Base-by-base conservation (phyloP, 2,329 filamentous ascomycete species). In the Pyricularia grisea region DNA sequence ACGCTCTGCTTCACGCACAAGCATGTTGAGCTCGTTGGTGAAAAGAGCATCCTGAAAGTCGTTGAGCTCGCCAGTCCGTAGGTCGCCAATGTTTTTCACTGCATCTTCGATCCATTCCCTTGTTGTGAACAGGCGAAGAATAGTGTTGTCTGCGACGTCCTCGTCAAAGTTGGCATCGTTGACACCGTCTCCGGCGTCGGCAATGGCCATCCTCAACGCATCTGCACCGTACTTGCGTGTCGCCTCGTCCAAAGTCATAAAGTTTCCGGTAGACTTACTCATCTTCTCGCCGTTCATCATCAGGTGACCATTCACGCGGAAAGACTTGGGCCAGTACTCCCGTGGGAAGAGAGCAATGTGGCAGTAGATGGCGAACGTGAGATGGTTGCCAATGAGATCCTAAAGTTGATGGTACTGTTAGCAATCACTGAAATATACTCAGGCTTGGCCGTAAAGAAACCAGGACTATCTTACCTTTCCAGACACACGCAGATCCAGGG, bases 141-240 rank as follows among this genome's bases (percentile, higher is more conserved):
- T 96, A 76, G 90, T 94, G 77, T 90, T 92, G 80, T 98, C 95
- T 60, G 95, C 95, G 58, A 97, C 93, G 69, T 91, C 88, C 82
- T 99, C 95, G 76, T 97, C 95, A 73, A 99, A 97, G 83, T 99
- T 99, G 74, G 94, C 94, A 79, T 99, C 95, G 72, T 93, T 91
- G 71, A 97, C 93, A 72, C 92, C 92, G 76, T 99, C 95, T 74
- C 95, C 95, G 14, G 93, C 93, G 79, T 99, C 95, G 23, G 94
- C 94, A 72, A 99, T 88, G 3, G 94, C 93, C 74, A 98, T 91
- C 77, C 94, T 88, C n/a, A 76, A 75, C 3, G 95, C 95, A 78
- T 98, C 95, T 10, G 95, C 94, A 75, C 95, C 95, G 75, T 95
- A 99, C 79, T 99, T 99, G 74, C 89, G 86, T 17, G 94, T 90